Percentiles rank a stretch among this genome's conserved stretches.
These are phyloP conservation scores for Cystobasidium ongulense DNA, from an alignment of 768 basidiomycete genomes.

Conservation along the genomic window DNA sequence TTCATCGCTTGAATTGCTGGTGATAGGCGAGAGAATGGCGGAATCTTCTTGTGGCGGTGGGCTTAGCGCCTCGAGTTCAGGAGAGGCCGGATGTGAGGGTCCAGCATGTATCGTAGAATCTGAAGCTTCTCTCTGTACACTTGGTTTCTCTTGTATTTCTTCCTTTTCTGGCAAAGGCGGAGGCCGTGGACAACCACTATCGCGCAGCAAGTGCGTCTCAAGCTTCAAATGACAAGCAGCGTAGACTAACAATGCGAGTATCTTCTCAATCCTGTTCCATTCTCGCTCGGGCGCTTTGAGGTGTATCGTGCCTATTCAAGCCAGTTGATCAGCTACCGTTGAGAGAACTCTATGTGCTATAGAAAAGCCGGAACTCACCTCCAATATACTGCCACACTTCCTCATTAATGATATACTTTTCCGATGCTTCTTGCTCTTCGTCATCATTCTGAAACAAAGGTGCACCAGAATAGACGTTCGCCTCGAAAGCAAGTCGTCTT, in stretches of 20 bases:
- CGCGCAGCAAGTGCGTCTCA: slow-evolving; percentile 31
- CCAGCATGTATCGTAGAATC: background rate
- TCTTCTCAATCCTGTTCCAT: slow-evolving; percentile 17
- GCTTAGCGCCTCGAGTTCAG: background rate
- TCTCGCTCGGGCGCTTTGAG: slow-evolving; percentile 30
- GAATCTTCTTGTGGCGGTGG: background rate
- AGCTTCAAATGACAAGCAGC: slow-evolving; percentile 35
- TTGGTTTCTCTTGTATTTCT: background rate
- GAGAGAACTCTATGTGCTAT: no score
- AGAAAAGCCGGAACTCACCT: background rate
- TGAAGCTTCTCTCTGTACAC: background rate
- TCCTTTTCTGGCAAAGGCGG: background rate
- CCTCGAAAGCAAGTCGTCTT: background rate
- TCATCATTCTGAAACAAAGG: background rate
- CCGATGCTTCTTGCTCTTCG: background rate
- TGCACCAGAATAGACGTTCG: background rate
- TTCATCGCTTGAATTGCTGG: background rate
- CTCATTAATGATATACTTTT: background rate
- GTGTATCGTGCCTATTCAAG: slow-evolving; percentile 28
- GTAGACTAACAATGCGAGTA: slow-evolving; percentile 34
- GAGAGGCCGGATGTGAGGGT: background rate
- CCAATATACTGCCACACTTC: background rate
- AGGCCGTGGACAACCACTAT: slow-evolving; percentile 29
- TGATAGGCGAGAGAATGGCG: background rate
- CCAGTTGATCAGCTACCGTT: background rate